phyloP scores from a whole-genome alignment of 2,329 filamentous ascomycete genomes.

The Acephala macrosclerotiorum region DNA sequence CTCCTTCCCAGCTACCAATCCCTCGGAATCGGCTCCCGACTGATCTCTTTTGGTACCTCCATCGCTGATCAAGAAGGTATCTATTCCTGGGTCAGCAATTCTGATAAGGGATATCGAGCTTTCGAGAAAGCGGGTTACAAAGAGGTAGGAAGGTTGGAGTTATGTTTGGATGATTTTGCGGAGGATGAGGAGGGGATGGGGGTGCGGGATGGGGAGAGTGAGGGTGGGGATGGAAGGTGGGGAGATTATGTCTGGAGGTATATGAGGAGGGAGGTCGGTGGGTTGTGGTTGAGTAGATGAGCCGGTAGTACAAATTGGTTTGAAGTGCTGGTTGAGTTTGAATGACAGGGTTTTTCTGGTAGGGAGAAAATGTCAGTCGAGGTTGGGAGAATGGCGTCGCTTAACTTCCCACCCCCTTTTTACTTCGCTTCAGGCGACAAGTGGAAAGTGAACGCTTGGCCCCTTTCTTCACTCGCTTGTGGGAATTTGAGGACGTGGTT shows the following conservation, averaged over 20 bases:
- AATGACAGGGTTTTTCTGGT: too few relatives aligned
- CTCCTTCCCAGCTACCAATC: slow-evolving; percentile 19
- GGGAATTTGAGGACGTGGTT: too few relatives aligned
- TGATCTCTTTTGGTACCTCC: slow-evolving; percentile 14
- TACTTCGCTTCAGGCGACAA: neutral
- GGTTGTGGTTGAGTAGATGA: neutral
- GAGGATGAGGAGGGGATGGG: neutral
- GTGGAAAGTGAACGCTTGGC: neutral
- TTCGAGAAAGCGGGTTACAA: slow-evolving; percentile 32
- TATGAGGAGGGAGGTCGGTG: slow-evolving; percentile 33
- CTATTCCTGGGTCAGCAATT: slow-evolving; percentile 19
- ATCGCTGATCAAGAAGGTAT: slow-evolving; percentile 20
- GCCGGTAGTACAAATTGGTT: neutral
- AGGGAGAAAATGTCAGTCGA: too few relatives aligned
- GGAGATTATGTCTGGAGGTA: slow-evolving; percentile 46
- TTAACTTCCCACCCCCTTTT: neutral
- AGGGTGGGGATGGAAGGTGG: slow-evolving; percentile 40
- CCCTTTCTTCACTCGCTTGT: neutral
- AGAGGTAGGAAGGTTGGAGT: slow-evolving; percentile 40
- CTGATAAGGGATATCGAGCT: slow-evolving; percentile 14
- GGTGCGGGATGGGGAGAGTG: slow-evolving; percentile 13
- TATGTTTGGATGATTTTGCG: slow-evolving; percentile 46
- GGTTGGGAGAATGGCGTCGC: neutral
- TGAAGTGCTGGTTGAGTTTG: too few relatives aligned
- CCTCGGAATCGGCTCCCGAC: slow-evolving; percentile 7